These are phyloP conservation scores for Casuarina cunninghamiana DNA, from an alignment of 306 rosid species.

Conservation along the genomic window DNA sequence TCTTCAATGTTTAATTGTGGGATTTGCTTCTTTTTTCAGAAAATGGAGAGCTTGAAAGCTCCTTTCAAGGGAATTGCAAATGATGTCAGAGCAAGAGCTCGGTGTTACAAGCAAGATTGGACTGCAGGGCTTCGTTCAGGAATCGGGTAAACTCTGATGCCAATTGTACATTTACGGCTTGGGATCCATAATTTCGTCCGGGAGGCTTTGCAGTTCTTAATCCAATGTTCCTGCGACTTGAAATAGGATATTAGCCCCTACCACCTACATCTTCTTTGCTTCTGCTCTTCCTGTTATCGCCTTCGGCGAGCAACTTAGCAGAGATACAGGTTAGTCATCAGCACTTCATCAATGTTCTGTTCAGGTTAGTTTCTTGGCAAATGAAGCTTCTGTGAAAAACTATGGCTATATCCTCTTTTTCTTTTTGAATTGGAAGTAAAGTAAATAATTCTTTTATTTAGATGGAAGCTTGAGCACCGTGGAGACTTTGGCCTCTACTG, in stretches of 20 bases:
- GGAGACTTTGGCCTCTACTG: slow-evolving; percentile 85
- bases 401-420: neutral
- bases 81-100: slow-evolving; percentile 64
- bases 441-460: slow-evolving; percentile 23
- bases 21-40: slow-evolving; percentile 6
- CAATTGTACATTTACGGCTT: neutral
- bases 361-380: neutral
- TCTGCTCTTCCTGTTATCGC: slow-evolving; percentile 86
- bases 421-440: slow-evolving; percentile 13
- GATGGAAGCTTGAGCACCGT: slow-evolving; percentile 91
- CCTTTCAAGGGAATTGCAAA: slow-evolving; percentile 64
- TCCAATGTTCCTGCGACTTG: neutral
- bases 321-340: slow-evolving; percentile 60
- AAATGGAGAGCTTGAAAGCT: slow-evolving; percentile 54
- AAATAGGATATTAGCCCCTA: slow-evolving; percentile 74
- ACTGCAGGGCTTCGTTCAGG: slow-evolving; percentile 56
- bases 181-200: neutral
- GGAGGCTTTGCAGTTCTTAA: neutral
- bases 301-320: slow-evolving; percentile 67
- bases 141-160: slow-evolving; percentile 41
- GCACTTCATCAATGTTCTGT: neutral
- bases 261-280: slow-evolving; percentile 73
- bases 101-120: slow-evolving; percentile 80
- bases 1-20: neutral
- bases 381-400: neutral